Evolutionary conservation across 768 basidiomycete genomes (phyloP).

Genomic region (Calocera viscosa): DNA sequence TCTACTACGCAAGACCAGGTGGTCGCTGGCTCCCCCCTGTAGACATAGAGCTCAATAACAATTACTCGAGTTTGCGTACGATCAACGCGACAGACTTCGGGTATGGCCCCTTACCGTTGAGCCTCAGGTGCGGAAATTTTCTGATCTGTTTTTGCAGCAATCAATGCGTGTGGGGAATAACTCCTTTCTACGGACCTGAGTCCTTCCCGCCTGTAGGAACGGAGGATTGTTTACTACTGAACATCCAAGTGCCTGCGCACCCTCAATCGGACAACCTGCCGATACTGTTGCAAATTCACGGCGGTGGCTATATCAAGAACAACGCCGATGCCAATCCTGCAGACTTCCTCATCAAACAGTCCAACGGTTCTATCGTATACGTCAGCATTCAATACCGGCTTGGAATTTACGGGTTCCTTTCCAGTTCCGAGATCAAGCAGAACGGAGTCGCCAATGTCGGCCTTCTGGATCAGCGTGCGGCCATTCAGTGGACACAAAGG

Average conservation of each 20-base stretch:
- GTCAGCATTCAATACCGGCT: slow-evolving; percentile 20
- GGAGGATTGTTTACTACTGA: slow-evolving; percentile 19
- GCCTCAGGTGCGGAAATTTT: slow-evolving; percentile 17
- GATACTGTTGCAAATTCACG: slow-evolving; percentile 19
- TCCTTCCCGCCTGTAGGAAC: neutral
- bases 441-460: slow-evolving; percentile 18
- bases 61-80: neutral
- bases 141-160: neutral
- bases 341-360: slow-evolving; percentile 11
- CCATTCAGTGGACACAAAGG: slow-evolving; percentile 17
- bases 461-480: slow-evolving; percentile 17
- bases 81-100: slow-evolving; percentile 19
- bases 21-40: slow-evolving; percentile 16
- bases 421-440: slow-evolving; percentile 9
- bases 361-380: slow-evolving; percentile 11
- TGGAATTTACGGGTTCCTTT: slow-evolving; percentile 18
- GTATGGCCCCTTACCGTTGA: slow-evolving; percentile 15
- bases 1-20: slow-evolving; percentile 17
- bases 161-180: slow-evolving; percentile 17
- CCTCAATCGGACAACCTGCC: slow-evolving; percentile 16
- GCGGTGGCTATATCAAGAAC: slow-evolving; percentile 13
- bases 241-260: slow-evolving; percentile 18
- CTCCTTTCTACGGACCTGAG: neutral
- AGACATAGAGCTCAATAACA: slow-evolving; percentile 16
- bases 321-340: slow-evolving; percentile 11